Base-by-base conservation (phyloP, 164 flowering plant species). In the Berberis thunbergii region DNA sequence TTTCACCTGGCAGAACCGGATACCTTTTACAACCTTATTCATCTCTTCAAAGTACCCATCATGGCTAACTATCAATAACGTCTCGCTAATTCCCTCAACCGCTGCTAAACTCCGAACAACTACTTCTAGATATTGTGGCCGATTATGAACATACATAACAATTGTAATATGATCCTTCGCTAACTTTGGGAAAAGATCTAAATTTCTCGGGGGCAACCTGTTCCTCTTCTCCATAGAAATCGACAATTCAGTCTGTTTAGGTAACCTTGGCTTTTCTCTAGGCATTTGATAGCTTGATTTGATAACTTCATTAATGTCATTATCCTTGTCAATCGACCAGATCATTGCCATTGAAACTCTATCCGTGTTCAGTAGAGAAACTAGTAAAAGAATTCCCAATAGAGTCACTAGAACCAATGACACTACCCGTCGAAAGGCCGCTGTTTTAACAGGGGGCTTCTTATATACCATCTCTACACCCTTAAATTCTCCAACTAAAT, bases 81-180 rank as follows among this genome's bases (percentile, higher is more conserved):
- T 90, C 66, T 90, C 98, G 49, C 72, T 66, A 40, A 93, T 90
- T 8, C 98, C 97, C 56, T 66, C 79, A 1, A 93, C 98, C 2
- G 55, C 69, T 6, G 96, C 82, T 60, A 93, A 77, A 76, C 94
- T 93, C 61, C 84, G 66, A 7, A 90, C 79, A 44, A 82, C 97
- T 3, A 85, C 75, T 65, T 74, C 55, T 44, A 93, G 85, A 79
- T 93, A 93, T 49, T 93, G 87, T 0, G 98, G 97, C 63, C 97
- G 77, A 64, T 93, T 93, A 75, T 90, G 97, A 56, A 90, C 98
- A 67, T 93, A 93, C n/a, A 93, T 73, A 57, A 90, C 97, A 69
- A 93, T 84, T 12, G 72, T 69, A 54, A 86, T 75, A 70, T 76
- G 91, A 70, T 83, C 79, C 64, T 78, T 78, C 5, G 75, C 76